Conservation (phyloP, 305 asterid species). For the Fraxinus angustifolia region DNA sequence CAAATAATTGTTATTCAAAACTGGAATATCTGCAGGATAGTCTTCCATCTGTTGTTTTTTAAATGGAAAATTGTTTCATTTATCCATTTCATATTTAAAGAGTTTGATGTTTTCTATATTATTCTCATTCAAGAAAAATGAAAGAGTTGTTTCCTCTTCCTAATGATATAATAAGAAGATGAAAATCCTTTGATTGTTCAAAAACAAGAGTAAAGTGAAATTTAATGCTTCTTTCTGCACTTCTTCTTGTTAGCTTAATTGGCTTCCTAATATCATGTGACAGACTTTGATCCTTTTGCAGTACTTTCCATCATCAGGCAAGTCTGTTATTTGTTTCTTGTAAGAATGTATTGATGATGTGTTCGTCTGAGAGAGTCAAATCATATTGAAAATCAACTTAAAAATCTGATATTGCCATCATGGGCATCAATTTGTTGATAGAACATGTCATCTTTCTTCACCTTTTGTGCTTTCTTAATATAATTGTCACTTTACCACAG, state of each 20-base stretch:
- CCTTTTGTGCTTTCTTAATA: slow-evolving; percentile 11
- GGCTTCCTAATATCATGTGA: not conserved
- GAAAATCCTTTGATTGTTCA: not conserved
- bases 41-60: not conserved
- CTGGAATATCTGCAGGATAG: not conserved
- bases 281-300: slow-evolving; percentile 12
- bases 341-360: not conserved
- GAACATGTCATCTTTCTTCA: not conserved
- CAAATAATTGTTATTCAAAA: not conserved
- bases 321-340: not conserved
- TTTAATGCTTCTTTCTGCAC: not conserved
- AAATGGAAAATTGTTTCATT: not conserved
- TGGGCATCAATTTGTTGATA: not conserved
- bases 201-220: not conserved
- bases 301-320: not conserved
- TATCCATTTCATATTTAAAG: not conserved
- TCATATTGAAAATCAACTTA: not conserved
- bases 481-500: slow-evolving; percentile 37
- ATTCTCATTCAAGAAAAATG: not conserved
- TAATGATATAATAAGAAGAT: too few relatives aligned
- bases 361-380: not conserved
- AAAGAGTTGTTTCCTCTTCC: not conserved
- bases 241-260: not conserved
- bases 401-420: slow-evolving; percentile 3
- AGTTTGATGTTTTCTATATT: not conserved